A percentile compares a stretch with the other conserved stretches of the same genome.
Conservation (phyloP, 2,329 filamentous ascomycete genomes). For the Periglandula ipomoeae region DNA sequence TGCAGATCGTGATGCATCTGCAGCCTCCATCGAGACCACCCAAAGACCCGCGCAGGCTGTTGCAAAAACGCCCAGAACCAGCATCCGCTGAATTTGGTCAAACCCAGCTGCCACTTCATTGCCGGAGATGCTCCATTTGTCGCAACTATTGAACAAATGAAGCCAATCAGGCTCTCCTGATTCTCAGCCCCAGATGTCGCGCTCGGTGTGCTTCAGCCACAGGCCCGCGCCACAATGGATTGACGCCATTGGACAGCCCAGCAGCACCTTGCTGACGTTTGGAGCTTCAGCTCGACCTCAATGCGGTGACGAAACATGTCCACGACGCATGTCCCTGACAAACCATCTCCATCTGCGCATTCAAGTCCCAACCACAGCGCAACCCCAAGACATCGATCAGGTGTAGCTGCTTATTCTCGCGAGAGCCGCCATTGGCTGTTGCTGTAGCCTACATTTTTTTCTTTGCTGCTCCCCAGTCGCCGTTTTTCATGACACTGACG, state of each 20-base stretch:
- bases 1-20: too few relatives aligned
- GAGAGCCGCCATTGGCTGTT: not conserved
- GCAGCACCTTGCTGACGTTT: conserved; percentile 1
- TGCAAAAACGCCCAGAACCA: too few relatives aligned
- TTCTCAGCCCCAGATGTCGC: not conserved
- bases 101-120: too few relatives aligned
- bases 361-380: not conserved
- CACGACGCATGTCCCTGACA: not conserved
- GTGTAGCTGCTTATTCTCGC: not conserved
- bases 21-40: too few relatives aligned
- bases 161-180: too few relatives aligned
- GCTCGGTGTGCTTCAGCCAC: not conserved
- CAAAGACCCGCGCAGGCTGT: too few relatives aligned
- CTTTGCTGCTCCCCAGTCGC: not conserved
- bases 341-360: not conserved
- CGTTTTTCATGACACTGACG: conserved; percentile 33
- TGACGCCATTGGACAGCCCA: not conserved
- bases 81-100: too few relatives aligned
- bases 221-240: conserved; percentile 2
- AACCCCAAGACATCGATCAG: not conserved
- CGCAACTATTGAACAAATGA: too few relatives aligned
- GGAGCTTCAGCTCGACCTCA: not conserved
- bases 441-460: not conserved
- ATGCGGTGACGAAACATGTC: conserved; percentile 3
- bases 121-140: too few relatives aligned